Conservation (phyloP, 2,329 filamentous ascomycete species). For the Tetracladium maxilliforme region DNA sequence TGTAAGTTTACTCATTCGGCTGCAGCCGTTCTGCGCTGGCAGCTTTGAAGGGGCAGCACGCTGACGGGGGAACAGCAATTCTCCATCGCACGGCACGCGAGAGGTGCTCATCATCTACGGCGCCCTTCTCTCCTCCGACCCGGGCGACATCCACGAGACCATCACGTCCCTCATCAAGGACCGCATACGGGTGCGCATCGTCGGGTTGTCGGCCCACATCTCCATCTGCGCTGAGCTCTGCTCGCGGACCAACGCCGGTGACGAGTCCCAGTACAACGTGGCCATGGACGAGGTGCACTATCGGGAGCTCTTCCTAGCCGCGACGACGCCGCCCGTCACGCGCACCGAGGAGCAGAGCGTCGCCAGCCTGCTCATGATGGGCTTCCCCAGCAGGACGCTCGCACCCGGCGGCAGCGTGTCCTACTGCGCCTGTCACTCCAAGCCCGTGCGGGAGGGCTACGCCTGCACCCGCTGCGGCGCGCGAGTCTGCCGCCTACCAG, state of each 20-base stretch:
- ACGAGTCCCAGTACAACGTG: constrained; percentile 63
- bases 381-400: constrained; percentile 78
- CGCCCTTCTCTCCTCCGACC: constrained; percentile 78
- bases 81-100: constrained; percentile 82
- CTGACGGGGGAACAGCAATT: constrained; percentile 42
- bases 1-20: no score
- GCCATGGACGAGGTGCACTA: constrained; percentile 81
- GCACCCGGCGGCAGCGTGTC: constrained; percentile 50
- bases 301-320: constrained; percentile 72
- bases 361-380: constrained; percentile 82
- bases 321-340: constrained; percentile 80
- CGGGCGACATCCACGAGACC: constrained; percentile 88
- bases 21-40: constrained; percentile 1
- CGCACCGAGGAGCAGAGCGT: constrained; percentile 44
- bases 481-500: constrained; percentile 80
- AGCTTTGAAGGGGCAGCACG: background rate
- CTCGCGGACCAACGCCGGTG: constrained; percentile 71
- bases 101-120: constrained; percentile 90
- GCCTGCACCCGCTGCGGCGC: constrained; percentile 75
- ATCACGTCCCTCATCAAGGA: constrained; percentile 66
- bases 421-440: constrained; percentile 83
- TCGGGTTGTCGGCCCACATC: constrained; percentile 82
- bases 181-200: constrained; percentile 73
- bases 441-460: constrained; percentile 72
- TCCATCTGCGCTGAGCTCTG: constrained; percentile 87